Base-by-base conservation (phyloP, 2,329 filamentous ascomycete species). In the Chaetomium olivaceum region DNA sequence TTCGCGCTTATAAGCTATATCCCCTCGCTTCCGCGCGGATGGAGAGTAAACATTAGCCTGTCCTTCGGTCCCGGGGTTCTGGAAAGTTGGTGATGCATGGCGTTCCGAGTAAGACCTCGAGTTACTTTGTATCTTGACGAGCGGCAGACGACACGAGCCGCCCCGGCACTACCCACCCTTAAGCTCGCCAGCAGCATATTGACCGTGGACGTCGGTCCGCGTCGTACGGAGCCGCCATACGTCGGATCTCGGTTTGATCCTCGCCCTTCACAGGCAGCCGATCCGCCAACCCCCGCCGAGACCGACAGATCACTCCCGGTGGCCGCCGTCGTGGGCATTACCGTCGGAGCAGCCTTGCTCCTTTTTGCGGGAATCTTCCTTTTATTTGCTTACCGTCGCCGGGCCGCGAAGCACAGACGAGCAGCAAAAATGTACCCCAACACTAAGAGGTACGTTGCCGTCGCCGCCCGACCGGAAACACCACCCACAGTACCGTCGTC, bases 71-170 rank as follows among this genome's bases (percentile, higher is more conserved):
- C 46, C 39, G 23, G n/a, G 21, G 23, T 23, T 31, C 27, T 61
- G 59, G 63, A 43, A 23, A 63, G 55, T 61, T 46, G 59, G 62
- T 39, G 52, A 66, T 69, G 66, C 59, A 62, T 66, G 63, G 46
- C 50, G 36, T 27, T 57, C 54, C 46, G 52, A 33, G 43, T 48
- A 21, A 60, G 62, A 29, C 58, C 50, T 56, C 50, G 52, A 54
- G 39, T 56, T 33, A 66, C 65, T 33, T 51, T 57, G 21, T 11
- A 48, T 59, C 58, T 51, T 54, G 56, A 59, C 21, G 61, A 55
- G 21, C 63, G 33, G 52, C 55, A 56, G 31, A 52, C 29, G 21
- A 55, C 50, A 14, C 14, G 16, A 19, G 19, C 25, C 21, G 29
- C 29, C 31, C 55, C 23, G 51, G 43, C 64, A n/a, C 19, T 59